Evolutionary conservation across 202 grass and related monocot species (phyloP), one percentile per base, ranked within the genome.

Genomic region (Eragrostis tef): DNA sequence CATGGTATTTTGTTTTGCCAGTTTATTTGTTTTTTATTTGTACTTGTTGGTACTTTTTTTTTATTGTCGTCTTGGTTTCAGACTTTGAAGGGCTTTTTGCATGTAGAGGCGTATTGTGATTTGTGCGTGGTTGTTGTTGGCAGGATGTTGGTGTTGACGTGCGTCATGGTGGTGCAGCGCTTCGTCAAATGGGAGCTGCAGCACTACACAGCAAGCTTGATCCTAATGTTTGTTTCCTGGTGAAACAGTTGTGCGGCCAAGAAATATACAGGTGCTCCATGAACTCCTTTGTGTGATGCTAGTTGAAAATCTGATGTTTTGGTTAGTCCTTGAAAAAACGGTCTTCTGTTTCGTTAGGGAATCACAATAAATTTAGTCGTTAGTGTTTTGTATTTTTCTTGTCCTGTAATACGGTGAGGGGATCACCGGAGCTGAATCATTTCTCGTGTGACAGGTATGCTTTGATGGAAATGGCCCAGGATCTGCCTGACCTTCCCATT

Each of bases 231-330:
- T 60, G 58, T 41, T 92, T 90, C 47, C 66, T 94, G 1, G 44
- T 94, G 60, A 94, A 98, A 85, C 86, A 93, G 24, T 70, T 98
- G 22, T 98, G 92, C 74, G 76, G 95, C 42, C 92, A 94, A 90
- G 95, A 94, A 77, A 98, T 94, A 44, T 98, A 98, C 60, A 90
- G 81, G 94, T 93, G 19, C 11, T 4, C 34, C 13, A 49, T 46
- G 73, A 42, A 75, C 22, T 51, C 19, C 11, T 25, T 74, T 44
- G 15, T 58, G 4, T 3, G 43, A 44, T 69, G 71, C 52, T 79
- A 12, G 39, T 59, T 77, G 11, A 71, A 72, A 63, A 11, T 62
- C 3, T 57, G 6, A 15, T 74, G 0, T 65, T 53, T 53, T n/a
- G 20, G 26, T 75, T 89, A 27, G 2, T 81, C 19, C 58, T 75